Conservation (phyloP, 2,329 filamentous ascomycete species). For the Tolypocladium nubicola region DNA sequence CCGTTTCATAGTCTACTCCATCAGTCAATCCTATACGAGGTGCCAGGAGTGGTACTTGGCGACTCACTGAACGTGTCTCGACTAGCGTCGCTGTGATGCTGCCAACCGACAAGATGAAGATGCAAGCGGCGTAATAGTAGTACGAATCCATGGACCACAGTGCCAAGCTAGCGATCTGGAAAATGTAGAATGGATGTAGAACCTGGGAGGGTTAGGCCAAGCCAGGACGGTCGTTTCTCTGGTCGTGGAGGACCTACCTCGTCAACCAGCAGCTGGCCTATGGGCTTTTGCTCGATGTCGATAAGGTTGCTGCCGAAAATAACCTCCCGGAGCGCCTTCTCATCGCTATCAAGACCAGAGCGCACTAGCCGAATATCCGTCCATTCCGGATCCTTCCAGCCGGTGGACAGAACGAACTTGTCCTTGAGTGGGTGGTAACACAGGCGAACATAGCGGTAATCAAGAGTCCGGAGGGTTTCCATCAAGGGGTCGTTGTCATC, state of each 20-base stretch:
- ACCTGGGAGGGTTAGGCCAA: conserved; percentile 38
- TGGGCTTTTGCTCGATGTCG: conserved; percentile 83
- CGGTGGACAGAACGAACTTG: conserved; percentile 75
- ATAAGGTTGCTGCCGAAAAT: conserved; percentile 89
- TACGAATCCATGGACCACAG: conserved; percentile 95
- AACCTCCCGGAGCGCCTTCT: conserved; percentile 69
- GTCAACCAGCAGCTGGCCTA: conserved; percentile 73
- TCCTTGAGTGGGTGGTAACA: conserved; percentile 84
- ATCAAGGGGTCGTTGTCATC: conserved; percentile 66
- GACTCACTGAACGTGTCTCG: conserved; percentile 70
- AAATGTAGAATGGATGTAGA: conserved; percentile 96
- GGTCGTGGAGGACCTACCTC: conserved; percentile 44
- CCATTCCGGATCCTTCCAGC: conserved; percentile 94
- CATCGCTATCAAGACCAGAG: conserved; percentile 75
- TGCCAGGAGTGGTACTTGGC: background rate
- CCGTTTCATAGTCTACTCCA: conserved; percentile 66
- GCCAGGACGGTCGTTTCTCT: background rate
- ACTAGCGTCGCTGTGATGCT: conserved; percentile 84
- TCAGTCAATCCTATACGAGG: background rate
- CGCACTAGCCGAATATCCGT: conserved; percentile 65
- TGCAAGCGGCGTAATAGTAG: conserved; percentile 94
- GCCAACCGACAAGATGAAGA: conserved; percentile 86
- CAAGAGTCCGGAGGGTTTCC: conserved; percentile 62
- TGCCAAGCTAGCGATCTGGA: conserved; percentile 87
- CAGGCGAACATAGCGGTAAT: conserved; percentile 91